phyloP scores from a whole-genome alignment of 352 stramenopile genomes.

The Elongisporangium prolatum region DNA sequence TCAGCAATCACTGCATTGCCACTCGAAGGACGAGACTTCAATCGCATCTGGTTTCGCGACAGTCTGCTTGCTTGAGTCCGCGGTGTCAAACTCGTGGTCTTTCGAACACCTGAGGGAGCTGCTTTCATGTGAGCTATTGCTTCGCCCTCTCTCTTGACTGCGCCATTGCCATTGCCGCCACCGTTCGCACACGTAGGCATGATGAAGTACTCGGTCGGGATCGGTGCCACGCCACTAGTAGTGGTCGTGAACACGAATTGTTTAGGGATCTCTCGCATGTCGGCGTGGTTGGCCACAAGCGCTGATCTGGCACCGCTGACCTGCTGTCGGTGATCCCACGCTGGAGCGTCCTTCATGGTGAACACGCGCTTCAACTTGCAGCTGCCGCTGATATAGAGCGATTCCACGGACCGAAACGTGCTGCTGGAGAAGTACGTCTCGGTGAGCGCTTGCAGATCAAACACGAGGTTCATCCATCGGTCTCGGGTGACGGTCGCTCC shows the following conservation, averaged over 20 bases:
- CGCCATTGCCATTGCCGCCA: neutral
- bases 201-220: constrained; percentile 60
- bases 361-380: constrained; percentile 81
- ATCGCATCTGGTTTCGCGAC: neutral
- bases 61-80: neutral
- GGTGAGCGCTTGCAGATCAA: constrained; percentile 63
- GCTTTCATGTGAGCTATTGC: neutral
- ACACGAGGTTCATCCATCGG: constrained; percentile 73
- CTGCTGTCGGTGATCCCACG: constrained; percentile 8
- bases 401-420: constrained; percentile 73
- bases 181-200: neutral
- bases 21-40: neutral
- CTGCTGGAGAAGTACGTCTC: constrained; percentile 47
- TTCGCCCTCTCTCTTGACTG: neutral
- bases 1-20: neutral
- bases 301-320: constrained; percentile 4
- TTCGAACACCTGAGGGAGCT: neutral
- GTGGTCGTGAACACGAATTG: constrained; percentile 61
- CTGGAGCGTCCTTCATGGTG: constrained; percentile 80
- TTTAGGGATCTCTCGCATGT: constrained; percentile 52
- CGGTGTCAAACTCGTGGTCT: neutral
- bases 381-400: constrained; percentile 61
- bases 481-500: constrained; percentile 40
- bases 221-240: constrained; percentile 12
- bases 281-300: constrained; percentile 9